Evolutionary conservation across 345 rosid species (phyloP).

Genomic region (Corymbia maculata): DNA sequence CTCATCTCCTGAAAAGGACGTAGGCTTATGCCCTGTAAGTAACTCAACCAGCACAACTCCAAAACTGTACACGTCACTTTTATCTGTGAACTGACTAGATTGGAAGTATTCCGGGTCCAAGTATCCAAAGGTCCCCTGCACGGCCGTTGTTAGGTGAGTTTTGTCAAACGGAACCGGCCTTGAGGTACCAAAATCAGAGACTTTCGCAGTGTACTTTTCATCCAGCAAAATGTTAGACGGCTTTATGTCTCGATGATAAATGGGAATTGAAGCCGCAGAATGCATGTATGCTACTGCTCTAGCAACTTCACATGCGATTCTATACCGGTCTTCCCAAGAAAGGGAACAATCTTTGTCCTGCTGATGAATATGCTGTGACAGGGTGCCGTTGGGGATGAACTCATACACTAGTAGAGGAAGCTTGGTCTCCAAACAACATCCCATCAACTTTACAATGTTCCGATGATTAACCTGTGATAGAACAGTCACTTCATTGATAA

Average conservation of each 20-base stretch:
- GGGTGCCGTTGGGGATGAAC: slow-evolving; percentile 27
- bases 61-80: slow-evolving; percentile 43
- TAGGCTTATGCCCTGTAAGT: not conserved
- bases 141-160: slow-evolving; percentile 26
- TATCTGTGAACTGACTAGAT: slow-evolving; percentile 12
- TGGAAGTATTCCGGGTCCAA: slow-evolving; percentile 38
- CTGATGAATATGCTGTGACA: slow-evolving; percentile 23
- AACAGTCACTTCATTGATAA: slow-evolving; percentile 32
- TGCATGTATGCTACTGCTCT: slow-evolving; percentile 26
- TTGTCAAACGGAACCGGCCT: slow-evolving; percentile 28
- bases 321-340: slow-evolving; percentile 22
- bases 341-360: slow-evolving; percentile 1
- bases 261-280: slow-evolving; percentile 17
- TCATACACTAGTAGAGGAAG: slow-evolving; percentile 38
- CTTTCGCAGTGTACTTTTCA: slow-evolving; percentile 24
- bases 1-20: not conserved
- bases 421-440: slow-evolving; percentile 36
- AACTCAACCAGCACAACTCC: slow-evolving; percentile 25
- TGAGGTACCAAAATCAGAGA: slow-evolving; percentile 44
- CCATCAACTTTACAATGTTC: slow-evolving; percentile 34
- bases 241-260: slow-evolving; percentile 33
- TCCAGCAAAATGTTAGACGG: slow-evolving; percentile 32
- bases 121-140: slow-evolving; percentile 36
- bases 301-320: slow-evolving; percentile 18
- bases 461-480: slow-evolving; percentile 38